A percentile compares a stretch with the other conserved stretches of the same genome.
Evolutionary conservation across 495 filamentous ascomycete species (phyloP).

Genomic region (Tuber magnatum): DNA sequence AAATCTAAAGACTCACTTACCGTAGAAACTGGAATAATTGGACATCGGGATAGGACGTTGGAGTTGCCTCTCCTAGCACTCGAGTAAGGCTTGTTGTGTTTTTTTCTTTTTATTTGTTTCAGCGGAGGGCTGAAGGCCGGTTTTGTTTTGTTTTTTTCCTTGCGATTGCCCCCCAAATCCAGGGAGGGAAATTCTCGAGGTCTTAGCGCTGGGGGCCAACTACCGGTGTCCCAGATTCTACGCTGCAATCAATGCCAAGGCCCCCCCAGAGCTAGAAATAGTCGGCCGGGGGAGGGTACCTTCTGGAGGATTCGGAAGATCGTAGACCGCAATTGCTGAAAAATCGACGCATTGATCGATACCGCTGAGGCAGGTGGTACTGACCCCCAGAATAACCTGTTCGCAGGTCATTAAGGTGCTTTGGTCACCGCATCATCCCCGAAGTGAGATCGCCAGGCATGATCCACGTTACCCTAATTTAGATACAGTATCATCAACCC

Average conservation of each 20-base stretch:
- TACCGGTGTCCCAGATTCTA: neutral
- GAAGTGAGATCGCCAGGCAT: neutral
- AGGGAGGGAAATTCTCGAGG: neutral
- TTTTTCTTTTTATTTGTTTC: neutral
- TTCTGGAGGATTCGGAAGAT: neutral
- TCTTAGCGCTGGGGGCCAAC: neutral
- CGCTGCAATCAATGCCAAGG: neutral
- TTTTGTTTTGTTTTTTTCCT: neutral
- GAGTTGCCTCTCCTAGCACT: neutral
- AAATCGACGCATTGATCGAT: neutral
- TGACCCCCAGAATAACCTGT: neutral
- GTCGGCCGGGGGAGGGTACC: neutral
- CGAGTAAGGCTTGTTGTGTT: neutral
- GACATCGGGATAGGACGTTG: neutral
- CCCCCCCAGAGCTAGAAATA: neutral
- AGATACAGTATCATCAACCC: neutral
- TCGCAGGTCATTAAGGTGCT: neutral
- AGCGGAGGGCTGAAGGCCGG: neutral
- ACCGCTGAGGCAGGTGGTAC: neutral
- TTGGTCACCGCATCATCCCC: neutral
- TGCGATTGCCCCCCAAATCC: neutral
- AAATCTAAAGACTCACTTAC: neutral
- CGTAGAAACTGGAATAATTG: neutral
- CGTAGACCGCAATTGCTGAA: neutral
- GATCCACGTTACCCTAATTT: neutral